Conservation (phyloP, 140 eudicot genomes). For the Bidens hawaiensis region DNA sequence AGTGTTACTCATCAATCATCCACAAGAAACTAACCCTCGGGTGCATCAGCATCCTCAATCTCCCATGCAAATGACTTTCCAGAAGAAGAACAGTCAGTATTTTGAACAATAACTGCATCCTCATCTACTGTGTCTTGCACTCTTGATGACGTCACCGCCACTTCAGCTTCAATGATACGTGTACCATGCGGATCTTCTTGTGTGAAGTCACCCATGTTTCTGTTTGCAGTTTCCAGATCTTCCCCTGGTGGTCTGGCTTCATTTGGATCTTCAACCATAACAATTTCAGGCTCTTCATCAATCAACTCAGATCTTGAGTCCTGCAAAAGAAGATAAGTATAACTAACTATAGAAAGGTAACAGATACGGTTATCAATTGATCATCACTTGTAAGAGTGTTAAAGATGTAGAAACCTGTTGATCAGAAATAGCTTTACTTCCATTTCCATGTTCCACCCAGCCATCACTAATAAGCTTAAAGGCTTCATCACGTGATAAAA, state of each 20-base stretch:
- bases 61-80: conserved; percentile 49
- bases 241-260: conserved; percentile 34
- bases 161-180: conserved; percentile 35
- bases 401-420: conserved; percentile 51
- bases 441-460: conserved; percentile 61
- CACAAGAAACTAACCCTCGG: conserved; percentile 49
- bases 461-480: conserved; percentile 78
- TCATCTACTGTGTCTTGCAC: conserved; percentile 41
- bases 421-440: conserved; percentile 44
- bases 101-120: conserved; percentile 33
- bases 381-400: not conserved
- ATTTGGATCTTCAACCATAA: conserved; percentile 36
- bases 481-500: conserved; percentile 88
- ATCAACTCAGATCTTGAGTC: conserved; percentile 46
- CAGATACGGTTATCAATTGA: not conserved
- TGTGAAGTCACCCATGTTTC: conserved; percentile 34
- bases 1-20: conserved; percentile 2
- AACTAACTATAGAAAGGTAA: not conserved
- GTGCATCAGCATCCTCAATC: conserved; percentile 69
- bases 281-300: conserved; percentile 51
- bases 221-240: conserved; percentile 43
- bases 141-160: conserved; percentile 32
- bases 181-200: conserved; percentile 47
- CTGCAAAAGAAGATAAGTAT: conserved; percentile 31
- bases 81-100: conserved; percentile 51